These are phyloP conservation scores for Phytophthora aleatoria DNA, from an alignment of 352 stramenopile genomes.

Conservation along the genomic window DNA sequence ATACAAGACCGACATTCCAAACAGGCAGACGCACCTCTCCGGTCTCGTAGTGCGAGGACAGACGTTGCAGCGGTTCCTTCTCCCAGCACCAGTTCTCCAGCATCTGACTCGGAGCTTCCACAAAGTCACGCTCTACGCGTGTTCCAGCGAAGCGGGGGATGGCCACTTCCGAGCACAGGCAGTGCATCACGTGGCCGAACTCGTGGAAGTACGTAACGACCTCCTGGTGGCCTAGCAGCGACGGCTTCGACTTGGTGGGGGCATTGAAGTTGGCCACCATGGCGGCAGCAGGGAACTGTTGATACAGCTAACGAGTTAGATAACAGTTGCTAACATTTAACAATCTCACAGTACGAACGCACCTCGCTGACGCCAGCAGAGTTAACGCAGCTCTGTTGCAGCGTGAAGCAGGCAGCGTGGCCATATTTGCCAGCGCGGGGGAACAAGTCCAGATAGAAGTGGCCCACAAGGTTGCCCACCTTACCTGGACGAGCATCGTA, in stretches of 20 bases:
- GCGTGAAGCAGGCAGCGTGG: slow-evolving; percentile 89
- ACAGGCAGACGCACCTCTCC: slow-evolving; percentile 41
- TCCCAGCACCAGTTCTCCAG: slow-evolving; percentile 93
- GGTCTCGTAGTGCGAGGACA: slow-evolving; percentile 87
- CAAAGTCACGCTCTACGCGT: slow-evolving; percentile 86
- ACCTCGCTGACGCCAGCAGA: slow-evolving; percentile 59
- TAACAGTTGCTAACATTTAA: background rate
- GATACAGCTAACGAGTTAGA: slow-evolving; percentile 19
- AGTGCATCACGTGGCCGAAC: slow-evolving; percentile 92
- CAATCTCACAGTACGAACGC: slow-evolving; percentile 11
- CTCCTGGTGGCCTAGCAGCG: slow-evolving; percentile 81
- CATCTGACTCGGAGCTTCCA: slow-evolving; percentile 92
- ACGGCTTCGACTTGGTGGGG: slow-evolving; percentile 77
- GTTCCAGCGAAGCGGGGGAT: slow-evolving; percentile 82
- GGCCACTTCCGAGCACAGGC: slow-evolving; percentile 81
- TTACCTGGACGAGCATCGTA: slow-evolving; percentile 67
- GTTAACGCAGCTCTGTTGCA: slow-evolving; percentile 81
- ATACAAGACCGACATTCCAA: background rate
- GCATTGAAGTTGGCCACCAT: slow-evolving; percentile 93
- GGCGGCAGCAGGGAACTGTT: slow-evolving; percentile 69
- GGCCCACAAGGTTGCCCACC: slow-evolving; percentile 64
- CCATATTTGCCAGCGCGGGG: slow-evolving; percentile 88
- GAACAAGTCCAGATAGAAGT: slow-evolving; percentile 92
- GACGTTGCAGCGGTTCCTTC: slow-evolving; percentile 79
- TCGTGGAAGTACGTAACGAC: slow-evolving; percentile 92